Conservation (phyloP, 108 stramenopile species). For the Nitzschia putrida region DNA sequence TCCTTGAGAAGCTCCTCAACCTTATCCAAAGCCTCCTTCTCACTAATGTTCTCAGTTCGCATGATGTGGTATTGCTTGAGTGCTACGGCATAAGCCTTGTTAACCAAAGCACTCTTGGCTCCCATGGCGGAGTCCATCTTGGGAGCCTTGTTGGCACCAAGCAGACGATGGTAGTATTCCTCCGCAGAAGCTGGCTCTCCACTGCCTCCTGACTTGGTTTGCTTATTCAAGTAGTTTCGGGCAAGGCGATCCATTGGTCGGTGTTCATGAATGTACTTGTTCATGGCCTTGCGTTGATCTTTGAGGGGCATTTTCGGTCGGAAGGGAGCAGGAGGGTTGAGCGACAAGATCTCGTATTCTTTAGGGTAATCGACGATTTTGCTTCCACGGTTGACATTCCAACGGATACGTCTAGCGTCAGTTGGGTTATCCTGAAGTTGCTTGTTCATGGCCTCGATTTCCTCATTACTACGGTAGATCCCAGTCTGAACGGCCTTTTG, state of each 20-base stretch:
- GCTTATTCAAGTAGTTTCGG: conserved; percentile 49
- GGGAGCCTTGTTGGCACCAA: conserved; percentile 52
- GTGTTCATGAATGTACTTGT: conserved; percentile 39
- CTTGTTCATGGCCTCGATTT: conserved; percentile 41
- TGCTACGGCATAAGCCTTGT: conserved; percentile 78
- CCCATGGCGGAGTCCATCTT: conserved; percentile 63
- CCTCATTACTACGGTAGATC: conserved; percentile 45
- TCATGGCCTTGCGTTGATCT: conserved; percentile 38
- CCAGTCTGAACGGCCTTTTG: conserved; percentile 44
- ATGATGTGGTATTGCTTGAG: conserved; percentile 74
- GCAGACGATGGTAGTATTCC: conserved; percentile 67
- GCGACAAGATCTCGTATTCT: conserved; percentile 72
- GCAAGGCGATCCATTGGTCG: conserved; percentile 60
- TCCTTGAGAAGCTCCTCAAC: conserved; percentile 68
- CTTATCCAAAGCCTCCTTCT: conserved; percentile 59
- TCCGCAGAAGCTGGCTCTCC: conserved; percentile 47
- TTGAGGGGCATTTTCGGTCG: conserved; percentile 57
- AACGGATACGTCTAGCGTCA: conserved; percentile 43
- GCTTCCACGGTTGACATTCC: conserved; percentile 46
- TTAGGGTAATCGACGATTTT: conserved; percentile 66
- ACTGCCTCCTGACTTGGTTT: conserved; percentile 20
- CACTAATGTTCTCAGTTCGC: conserved; percentile 52
- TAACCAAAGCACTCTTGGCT: conserved; percentile 59
- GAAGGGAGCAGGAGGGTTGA: conserved; percentile 74
- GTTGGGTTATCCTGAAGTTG: conserved; percentile 27